A percentile compares a stretch with the other conserved stretches of the same genome.
phyloP scores from a whole-genome alignment of 352 stramenopile species.

The Pythium brassicae region DNA sequence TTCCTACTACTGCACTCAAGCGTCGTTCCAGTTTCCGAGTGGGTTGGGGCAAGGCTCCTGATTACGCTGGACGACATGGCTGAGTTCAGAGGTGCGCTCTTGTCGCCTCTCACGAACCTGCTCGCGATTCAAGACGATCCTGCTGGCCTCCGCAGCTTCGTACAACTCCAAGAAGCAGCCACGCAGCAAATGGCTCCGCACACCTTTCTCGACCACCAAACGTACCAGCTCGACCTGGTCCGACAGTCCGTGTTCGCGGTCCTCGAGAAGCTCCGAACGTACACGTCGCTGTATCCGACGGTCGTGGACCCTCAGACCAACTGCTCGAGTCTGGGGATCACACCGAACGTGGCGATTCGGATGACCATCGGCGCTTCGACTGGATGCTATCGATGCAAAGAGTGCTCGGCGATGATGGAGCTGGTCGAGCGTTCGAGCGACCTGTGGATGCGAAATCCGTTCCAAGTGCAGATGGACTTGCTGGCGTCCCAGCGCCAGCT shows the following conservation, averaged over 20 bases:
- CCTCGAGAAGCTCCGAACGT: slow-evolving; percentile 25
- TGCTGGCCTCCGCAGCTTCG: slow-evolving; percentile 17
- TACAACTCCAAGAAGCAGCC: slow-evolving; percentile 23
- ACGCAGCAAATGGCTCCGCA: slow-evolving; percentile 23
- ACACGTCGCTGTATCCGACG: slow-evolving; percentile 50
- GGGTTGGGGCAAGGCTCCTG: slow-evolving; percentile 20
- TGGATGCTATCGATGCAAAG: slow-evolving; percentile 65
- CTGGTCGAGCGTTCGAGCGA: slow-evolving; percentile 29
- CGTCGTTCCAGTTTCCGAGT: slow-evolving; percentile 23
- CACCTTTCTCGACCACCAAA: slow-evolving; percentile 47
- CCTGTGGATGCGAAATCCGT: slow-evolving; percentile 35
- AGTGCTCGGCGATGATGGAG: slow-evolving; percentile 30
- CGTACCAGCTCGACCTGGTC: slow-evolving; percentile 24
- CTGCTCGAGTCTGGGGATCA: slow-evolving; percentile 47
- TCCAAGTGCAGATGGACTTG: slow-evolving; percentile 58
- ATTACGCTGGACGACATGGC: slow-evolving; percentile 19
- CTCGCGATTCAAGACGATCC: slow-evolving; percentile 5
- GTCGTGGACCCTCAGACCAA: slow-evolving; percentile 21
- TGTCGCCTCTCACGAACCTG: slow-evolving; percentile 30
- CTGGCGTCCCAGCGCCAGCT: slow-evolving; percentile 35
- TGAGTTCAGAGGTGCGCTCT: slow-evolving; percentile 32
- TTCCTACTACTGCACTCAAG: slow-evolving; percentile 31
- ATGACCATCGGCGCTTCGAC: slow-evolving; percentile 52
- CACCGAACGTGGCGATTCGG: slow-evolving; percentile 30
- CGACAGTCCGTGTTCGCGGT: slow-evolving; percentile 37